phyloP scores from a whole-genome alignment of 768 basidiomycete species.

The Leccinum ochraceum region DNA sequence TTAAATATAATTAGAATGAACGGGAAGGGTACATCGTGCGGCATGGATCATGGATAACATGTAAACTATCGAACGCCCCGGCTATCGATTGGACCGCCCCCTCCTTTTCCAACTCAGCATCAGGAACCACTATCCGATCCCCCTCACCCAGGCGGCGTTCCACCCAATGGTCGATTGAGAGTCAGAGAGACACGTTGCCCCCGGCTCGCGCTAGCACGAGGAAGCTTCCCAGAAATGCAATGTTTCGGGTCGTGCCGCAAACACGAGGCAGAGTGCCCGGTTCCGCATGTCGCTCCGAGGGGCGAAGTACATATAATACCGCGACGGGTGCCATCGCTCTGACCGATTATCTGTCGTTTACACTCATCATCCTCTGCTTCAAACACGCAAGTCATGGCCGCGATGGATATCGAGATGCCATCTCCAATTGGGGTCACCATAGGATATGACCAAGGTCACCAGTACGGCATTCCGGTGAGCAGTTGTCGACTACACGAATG shows the following conservation, averaged over 20 bases:
- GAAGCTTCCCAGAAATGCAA: slow-evolving; percentile 4
- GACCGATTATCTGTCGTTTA: slow-evolving; percentile 17
- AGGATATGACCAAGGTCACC: slow-evolving; percentile 19
- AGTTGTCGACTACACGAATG: not conserved
- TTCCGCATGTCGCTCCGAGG: slow-evolving; percentile 27
- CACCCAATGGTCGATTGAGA: slow-evolving; percentile 4
- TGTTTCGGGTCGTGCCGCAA: slow-evolving; percentile 17
- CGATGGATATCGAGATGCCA: slow-evolving; percentile 37
- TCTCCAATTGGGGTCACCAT: slow-evolving; percentile 32
- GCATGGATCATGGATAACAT: not conserved
- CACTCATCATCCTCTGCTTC: slow-evolving; percentile 1
- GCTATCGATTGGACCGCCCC: not conserved
- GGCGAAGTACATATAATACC: slow-evolving; percentile 31
- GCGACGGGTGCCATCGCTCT: slow-evolving; percentile 6
- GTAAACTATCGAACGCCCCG: not conserved
- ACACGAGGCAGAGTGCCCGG: slow-evolving; percentile 33
- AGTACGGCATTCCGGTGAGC: slow-evolving; percentile 27
- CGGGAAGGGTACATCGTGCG: not conserved
- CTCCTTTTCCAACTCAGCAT: not conserved
- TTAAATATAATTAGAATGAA: not conserved
- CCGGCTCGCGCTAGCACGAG: slow-evolving; percentile 13
- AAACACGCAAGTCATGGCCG: slow-evolving; percentile 12
- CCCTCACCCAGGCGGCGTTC: slow-evolving; percentile 5
- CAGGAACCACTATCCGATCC: not conserved
- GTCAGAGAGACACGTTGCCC: slow-evolving; percentile 12